Evolutionary conservation across 352 stramenopile genomes (phyloP).

Genomic region (Peronospora belbahrii): DNA sequence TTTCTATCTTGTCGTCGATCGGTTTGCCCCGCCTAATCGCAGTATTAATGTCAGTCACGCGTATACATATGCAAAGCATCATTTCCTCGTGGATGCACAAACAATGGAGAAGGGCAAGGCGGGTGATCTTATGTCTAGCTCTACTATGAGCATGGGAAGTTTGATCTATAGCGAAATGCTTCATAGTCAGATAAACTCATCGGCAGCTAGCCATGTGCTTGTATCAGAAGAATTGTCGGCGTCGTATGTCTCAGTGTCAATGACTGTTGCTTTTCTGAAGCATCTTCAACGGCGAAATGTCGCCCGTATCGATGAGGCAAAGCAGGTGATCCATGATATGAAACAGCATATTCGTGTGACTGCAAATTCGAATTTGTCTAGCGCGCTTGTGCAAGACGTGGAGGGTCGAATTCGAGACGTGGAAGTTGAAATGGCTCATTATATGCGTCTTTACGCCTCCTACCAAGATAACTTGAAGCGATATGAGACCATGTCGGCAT

Average conservation of each 20-base stretch:
- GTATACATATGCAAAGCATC: constrained; percentile 73
- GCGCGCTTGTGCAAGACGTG: constrained; percentile 15
- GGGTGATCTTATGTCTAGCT: constrained; percentile 29
- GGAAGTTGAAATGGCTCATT: constrained; percentile 49
- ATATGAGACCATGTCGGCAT: constrained; percentile 53
- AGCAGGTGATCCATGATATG: constrained; percentile 43
- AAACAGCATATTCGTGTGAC: constrained; percentile 41
- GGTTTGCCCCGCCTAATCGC: constrained; percentile 48
- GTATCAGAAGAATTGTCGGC: constrained; percentile 76
- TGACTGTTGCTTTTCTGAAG: constrained; percentile 72
- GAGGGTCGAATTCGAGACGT: constrained; percentile 44
- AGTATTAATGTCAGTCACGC: constrained; percentile 62
- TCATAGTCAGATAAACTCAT: constrained; percentile 40
- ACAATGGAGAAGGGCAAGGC: constrained; percentile 41
- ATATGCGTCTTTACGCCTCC: constrained; percentile 45
- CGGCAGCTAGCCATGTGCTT: constrained; percentile 58
- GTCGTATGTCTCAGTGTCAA: constrained; percentile 76
- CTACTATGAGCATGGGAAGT: constrained; percentile 21
- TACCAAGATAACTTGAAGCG: constrained; percentile 68
- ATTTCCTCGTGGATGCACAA: constrained; percentile 73
- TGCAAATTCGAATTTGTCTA: constrained; percentile 5
- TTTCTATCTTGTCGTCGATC: constrained; percentile 74
- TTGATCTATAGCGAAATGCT: constrained; percentile 59
- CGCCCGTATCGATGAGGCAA: constrained; percentile 47
- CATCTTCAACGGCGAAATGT: constrained; percentile 67